Evolutionary conservation across 352 stramenopile genomes (phyloP).

Genomic region (Globisporangium middletonii): DNA sequence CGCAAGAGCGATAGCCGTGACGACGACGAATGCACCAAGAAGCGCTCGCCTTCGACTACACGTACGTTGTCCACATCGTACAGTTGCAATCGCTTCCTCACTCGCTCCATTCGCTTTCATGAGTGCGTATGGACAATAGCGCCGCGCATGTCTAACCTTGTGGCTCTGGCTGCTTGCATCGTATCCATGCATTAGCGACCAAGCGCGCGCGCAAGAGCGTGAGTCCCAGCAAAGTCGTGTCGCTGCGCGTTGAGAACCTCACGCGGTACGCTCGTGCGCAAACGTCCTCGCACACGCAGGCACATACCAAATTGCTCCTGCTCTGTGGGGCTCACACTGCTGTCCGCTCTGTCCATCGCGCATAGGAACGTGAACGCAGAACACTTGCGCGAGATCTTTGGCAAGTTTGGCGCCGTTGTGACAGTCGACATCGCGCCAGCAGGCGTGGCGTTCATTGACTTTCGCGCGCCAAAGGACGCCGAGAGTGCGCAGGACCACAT

Average conservation of each 20-base stretch:
- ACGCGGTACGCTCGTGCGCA: slow-evolving; percentile 28
- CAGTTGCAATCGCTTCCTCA: background rate
- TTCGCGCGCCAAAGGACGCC: slow-evolving; percentile 43
- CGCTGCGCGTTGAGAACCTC: slow-evolving; percentile 74
- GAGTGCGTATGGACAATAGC: background rate
- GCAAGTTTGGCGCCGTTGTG: slow-evolving; percentile 72
- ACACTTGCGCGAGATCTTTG: slow-evolving; percentile 82
- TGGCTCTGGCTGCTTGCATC: background rate
- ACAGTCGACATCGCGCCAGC: slow-evolving; percentile 42
- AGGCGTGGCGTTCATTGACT: slow-evolving; percentile 48
- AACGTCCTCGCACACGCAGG: background rate
- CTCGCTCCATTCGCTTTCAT: background rate
- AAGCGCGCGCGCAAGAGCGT: slow-evolving; percentile 6
- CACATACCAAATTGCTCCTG: background rate
- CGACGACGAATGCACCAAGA: background rate
- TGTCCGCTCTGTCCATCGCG: background rate
- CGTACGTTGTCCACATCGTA: background rate
- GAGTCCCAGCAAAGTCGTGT: slow-evolving; percentile 21
- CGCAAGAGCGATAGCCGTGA: background rate
- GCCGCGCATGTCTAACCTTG: background rate
- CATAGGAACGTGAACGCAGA: slow-evolving; percentile 71
- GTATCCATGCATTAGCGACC: background rate
- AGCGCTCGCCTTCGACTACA: slow-evolving; percentile 4
- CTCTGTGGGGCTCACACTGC: background rate
- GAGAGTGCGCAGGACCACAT: slow-evolving; percentile 63